Conservation (phyloP, 176 grass and related monocot genomes). For the Oryza rufipogon region DNA sequence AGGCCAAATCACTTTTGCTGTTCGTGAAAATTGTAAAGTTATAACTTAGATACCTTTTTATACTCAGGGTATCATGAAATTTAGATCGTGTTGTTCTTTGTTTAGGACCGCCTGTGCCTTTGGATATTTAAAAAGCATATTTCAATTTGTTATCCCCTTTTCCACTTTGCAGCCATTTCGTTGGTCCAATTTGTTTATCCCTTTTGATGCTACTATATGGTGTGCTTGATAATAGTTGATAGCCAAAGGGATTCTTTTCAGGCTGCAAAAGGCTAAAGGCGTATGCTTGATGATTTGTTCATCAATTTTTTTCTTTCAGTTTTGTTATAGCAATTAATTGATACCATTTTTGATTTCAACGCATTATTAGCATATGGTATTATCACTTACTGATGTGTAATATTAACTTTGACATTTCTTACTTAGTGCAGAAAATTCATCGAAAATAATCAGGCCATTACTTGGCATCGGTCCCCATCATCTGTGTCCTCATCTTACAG, state of each 20-base stretch:
- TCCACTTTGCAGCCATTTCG: conserved; percentile 44
- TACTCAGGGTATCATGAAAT: too few relatives aligned
- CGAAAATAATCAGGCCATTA: conserved; percentile 83
- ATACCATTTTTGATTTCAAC: conserved; percentile 25
- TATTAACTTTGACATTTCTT: conserved; percentile 9
- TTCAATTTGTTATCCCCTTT: conserved; percentile 12
- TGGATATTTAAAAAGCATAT: conserved; percentile 43
- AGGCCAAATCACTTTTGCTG: too few relatives aligned
- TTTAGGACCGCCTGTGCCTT: conserved; percentile 22
- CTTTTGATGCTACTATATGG: conserved; percentile 36
- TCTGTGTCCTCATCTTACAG: conserved; percentile 77
- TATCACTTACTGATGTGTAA: not conserved
- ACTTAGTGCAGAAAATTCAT: conserved; percentile 76
- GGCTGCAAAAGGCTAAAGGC: conserved; percentile 40
- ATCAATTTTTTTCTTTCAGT: conserved; percentile 34
- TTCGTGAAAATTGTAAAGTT: too few relatives aligned
- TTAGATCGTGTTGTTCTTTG: too few relatives aligned
- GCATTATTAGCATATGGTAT: not conserved
- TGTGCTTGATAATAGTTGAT: too few relatives aligned
- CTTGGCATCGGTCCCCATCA: conserved; percentile 82
- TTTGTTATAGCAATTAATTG: conserved; percentile 17
- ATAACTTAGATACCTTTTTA: too few relatives aligned
- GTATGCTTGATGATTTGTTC: conserved; percentile 44
- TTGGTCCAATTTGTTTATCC: conserved; percentile 43
- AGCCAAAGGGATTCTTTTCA: not conserved